Evolutionary conservation across 2,329 filamentous ascomycete species (phyloP), one percentile per base, ranked within the genome.

Genomic region (Colletotrichum australisinense): DNA sequence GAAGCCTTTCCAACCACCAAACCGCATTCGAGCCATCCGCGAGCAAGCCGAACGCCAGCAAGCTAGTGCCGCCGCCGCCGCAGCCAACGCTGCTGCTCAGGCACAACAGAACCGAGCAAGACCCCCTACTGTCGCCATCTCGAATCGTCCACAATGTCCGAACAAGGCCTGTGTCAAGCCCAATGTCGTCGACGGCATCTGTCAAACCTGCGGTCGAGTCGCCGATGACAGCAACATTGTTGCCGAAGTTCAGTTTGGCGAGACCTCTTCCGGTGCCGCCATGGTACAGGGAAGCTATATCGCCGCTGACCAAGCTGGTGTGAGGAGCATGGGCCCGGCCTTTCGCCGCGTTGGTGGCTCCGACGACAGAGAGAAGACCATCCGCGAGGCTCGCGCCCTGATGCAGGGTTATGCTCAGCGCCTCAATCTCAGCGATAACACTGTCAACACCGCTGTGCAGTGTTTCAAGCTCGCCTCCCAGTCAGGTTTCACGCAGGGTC

Each of bases 201-300:
- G 97, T 84, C 90, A 92, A 74, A 93, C 91, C 59, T 98, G 97
- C 82, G 96, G 95, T 88, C 92, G 91, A 73, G 91, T 98, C 76
- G 90, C 96, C 69, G 93, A 94, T 77, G 93, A 97, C 80, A 92
- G 91, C 80, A 95, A 97, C 79, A 98, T 98, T 75, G 95, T 98
- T 72, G 91, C 95, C 62, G 97, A 99, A 82, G 91, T 98, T 75
- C 93, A 93, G 26, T 99, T 98, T 79, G 95, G 95, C 76, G 96
- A 99, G 85, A 93, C 91, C 32, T 91, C 94, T 0, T 92, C 91
- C 42, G 97, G 97, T 78, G 95, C 94, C 62, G 95, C 96, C 65
- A 90, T 97, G 63, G 95, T 98, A 22, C 95, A 98, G 81, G 97
- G 97, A 81, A 95, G 93, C 75, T 97, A 93, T 80, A 91, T 99